Base-by-base conservation (phyloP, 78 protist species). In the Speleostelium caveatum region DNA sequence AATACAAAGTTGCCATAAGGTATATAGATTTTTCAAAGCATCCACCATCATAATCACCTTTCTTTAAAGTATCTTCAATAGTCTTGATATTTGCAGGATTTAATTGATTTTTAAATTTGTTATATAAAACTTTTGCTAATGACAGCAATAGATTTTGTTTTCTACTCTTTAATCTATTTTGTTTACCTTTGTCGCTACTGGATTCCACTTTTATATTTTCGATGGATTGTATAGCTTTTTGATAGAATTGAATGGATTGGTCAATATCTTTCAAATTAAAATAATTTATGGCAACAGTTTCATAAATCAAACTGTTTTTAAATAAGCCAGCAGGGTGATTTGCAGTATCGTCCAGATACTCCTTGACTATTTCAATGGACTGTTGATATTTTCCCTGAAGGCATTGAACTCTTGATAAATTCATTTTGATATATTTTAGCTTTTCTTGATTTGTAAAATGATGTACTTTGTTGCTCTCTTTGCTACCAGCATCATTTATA, bases 381-480 rank as follows among this genome's bases (percentile, higher is more conserved):
- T 69, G 55, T 39, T 55, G 38, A 22, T 55, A 83, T 28, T 55
- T 33, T n/a, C 73, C 73, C 17, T 26, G 12, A 19, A 59, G 22
- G 28, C 24, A 83, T 59, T 83, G 91, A 5, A 49, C 33, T 59
- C 91, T 53, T 32, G 91, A 22, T 22, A 83, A n/a, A 69, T 69
- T 83, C 12, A 83, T 69, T 7, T 14, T 24, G 22, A 69, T 19
- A 58, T 30, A 42, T 59, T 69, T 67, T 10, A 72, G 16, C 39
- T 72, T 72, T 33, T 72, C 78, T 24, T 72, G 38, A 26, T 51
- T 33, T 24, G 45, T 42, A 22, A 72, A 51, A 22, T 30, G 5
- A 33, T n/a, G n/a, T n/a, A n/a, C n/a, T n/a, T n/a, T n/a, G n/a
- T n/a, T n/a, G n/a, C n/a, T n/a, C n/a, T n/a, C n/a, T n/a, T n/a